phyloP scores from a whole-genome alignment of 345 rosid species.

The Populus nigra region DNA sequence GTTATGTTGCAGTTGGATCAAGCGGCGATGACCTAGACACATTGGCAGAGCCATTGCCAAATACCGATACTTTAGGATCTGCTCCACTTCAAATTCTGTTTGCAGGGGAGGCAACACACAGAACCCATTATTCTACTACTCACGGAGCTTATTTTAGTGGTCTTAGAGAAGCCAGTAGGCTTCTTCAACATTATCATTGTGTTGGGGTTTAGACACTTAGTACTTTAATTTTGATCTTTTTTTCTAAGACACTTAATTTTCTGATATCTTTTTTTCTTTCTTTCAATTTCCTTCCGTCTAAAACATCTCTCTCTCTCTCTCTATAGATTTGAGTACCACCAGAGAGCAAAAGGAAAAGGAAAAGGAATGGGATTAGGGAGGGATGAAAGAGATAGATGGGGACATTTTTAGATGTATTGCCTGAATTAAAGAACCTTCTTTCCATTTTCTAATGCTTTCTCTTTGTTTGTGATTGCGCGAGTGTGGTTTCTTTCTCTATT shows the following conservation, averaged over 20 bases:
- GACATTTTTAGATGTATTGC: constrained; percentile 45
- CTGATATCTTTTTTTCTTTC: constrained; percentile 4
- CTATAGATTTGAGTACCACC: constrained; percentile 22
- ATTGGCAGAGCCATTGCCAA: constrained; percentile 87
- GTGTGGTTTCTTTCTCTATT: constrained; percentile 15
- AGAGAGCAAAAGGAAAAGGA: constrained; percentile 7
- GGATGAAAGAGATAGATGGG: constrained; percentile 40
- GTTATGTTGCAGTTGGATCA: constrained; percentile 83
- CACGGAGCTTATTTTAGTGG: constrained; percentile 98
- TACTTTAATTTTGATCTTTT: constrained; percentile 23
- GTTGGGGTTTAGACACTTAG: constrained; percentile 41
- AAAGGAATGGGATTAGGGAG: constrained; percentile 12
- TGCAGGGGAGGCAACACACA: constrained; percentile 98
- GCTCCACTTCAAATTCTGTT: constrained; percentile 66
- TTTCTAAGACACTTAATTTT: constrained; percentile 27
- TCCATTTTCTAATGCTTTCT: constrained; percentile 24
- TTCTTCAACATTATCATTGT: constrained; percentile 77
- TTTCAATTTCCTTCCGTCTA: constrained; percentile 21
- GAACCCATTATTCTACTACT: constrained; percentile 93
- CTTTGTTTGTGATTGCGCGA: constrained; percentile 19
- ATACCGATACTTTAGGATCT: constrained; percentile 12
- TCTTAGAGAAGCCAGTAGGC: constrained; percentile 91
- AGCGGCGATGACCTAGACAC: constrained; percentile 83
- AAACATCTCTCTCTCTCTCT: constrained; percentile 27
- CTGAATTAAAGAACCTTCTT: constrained; percentile 48